Evolutionary conservation across 2,329 filamentous ascomycete species (phyloP).

Genomic region (Colletotrichum camelliae): DNA sequence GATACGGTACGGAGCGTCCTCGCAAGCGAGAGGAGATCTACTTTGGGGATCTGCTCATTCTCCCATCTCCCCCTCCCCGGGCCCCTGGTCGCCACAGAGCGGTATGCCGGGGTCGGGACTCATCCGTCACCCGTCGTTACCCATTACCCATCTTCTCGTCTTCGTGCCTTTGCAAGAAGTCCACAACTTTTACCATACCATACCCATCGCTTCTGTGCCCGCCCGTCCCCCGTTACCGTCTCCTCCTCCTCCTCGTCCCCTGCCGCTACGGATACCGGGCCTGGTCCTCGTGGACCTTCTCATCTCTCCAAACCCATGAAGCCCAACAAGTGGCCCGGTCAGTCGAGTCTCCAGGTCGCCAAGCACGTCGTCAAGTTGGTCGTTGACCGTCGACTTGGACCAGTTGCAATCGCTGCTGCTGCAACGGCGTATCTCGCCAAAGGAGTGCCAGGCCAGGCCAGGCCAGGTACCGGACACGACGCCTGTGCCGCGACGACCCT

Average conservation of each 20-base stretch:
- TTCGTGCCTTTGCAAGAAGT: not conserved
- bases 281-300: not conserved
- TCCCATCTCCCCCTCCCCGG: not conserved
- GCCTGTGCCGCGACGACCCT: not conserved
- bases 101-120: slow-evolving; percentile 6
- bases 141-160: not conserved
- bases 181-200: not conserved
- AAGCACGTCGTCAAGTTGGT: not conserved
- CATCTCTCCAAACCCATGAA: slow-evolving; percentile 6
- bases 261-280: not conserved
- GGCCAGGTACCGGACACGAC: not conserved
- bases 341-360: not conserved
- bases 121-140: slow-evolving; percentile 3
- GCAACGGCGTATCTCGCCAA: slow-evolving; percentile 1
- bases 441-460: not conserved
- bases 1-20: not conserved
- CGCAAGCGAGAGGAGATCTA: not conserved
- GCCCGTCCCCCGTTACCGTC: not conserved
- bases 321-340: not conserved
- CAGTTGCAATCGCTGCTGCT: not conserved
- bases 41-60: slow-evolving; percentile 11
- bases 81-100: not conserved
- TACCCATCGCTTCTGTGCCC: slow-evolving; percentile 7
- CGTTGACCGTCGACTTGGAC: not conserved
- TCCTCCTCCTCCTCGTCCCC: not conserved